Base-by-base conservation (phyloP, 2,329 filamentous ascomycete species). In the Scopulariopsis brevicaulis region DNA sequence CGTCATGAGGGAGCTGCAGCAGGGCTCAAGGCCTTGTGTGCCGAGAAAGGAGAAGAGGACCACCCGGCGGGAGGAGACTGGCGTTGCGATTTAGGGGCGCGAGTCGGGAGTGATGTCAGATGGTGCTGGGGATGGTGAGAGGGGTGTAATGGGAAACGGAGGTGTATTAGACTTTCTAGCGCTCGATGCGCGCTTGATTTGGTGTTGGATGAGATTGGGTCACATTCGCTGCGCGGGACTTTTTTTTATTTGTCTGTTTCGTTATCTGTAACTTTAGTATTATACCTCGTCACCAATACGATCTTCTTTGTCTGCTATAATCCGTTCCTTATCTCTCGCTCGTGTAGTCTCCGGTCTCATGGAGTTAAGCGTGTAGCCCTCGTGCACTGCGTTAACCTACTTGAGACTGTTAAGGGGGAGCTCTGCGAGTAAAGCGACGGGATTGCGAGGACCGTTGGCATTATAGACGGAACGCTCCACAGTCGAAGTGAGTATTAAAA, bases 1-100 rank as follows among this genome's bases (percentile, higher is more conserved):
- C 10, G 61, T 77, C 53, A 77, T 77, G 71, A 68, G 72, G 58
- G 74, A 76, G 64, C 63, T 77, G 51, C 55, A 55, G 54, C n/a
- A 53, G 71, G 70, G 48, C 67, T 63, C 5, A 64, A 63, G 52
- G 61, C 63, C 25, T 60, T 60, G 12, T 35, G 61, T 15, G 14
- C 37, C n/a, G 15, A 37, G 3, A 20, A 34, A 34, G 20, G 14
- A 50, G n/a, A 20, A 24, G 46, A 22, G 8, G n/a, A n/a, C 20
- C 10, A 12, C 22, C 12, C 7, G 46, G 18, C 24, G 46, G 46
- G 46, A 50, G n/a, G 20, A 50, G 46, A 22, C 46, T 20, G 46
- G 46, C 11, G 8, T 50, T n/a, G 46, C 46, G 12, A 50, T 50
- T 11, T 50, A 22, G 22, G 46, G 8, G 37, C 12, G 12, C 43